Evolutionary conservation across 2,329 filamentous ascomycete species (phyloP), one percentile per base, ranked within the genome.

Genomic region (Colletotrichum brevisporum): DNA sequence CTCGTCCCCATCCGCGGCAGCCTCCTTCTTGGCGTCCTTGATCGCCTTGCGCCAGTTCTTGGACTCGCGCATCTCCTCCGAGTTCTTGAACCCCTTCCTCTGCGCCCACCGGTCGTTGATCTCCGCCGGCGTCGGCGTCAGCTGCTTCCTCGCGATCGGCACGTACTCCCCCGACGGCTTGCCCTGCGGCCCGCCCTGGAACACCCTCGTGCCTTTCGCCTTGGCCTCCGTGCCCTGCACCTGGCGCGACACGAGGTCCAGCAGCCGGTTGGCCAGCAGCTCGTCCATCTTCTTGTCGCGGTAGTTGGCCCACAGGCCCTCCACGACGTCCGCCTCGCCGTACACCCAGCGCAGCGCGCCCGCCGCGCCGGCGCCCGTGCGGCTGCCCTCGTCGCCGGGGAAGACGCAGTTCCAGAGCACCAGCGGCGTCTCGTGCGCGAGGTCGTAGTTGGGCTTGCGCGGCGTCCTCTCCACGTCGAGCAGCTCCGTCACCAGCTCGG

Each of bases 371-470:
- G 47, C 9, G 9, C 73, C 73, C 15, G 83, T 79, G 1, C 78
- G 76, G 45, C 54, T 66, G 54, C 81, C 79, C 15, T 77, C 74
- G 59, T 78, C 67, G 8, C 82, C 81, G 0, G 94, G 94, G 79
- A 98, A 99, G 41, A 97, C 86, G 80, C 95, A 98, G 81, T 98
- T 94, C 95, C 95, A 98, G 6, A 99, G 88, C 16, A 98, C 96
- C 9, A 99, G 87, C 2, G 96, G 95, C 27, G 91, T 89, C 78
- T 98, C 95, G 57, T 91, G 91, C 1, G 96, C 96, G 90, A 99
- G 97, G 76, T 92, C 89, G 81, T 98, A 99, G 70, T 88, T 89
- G 1, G 96, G 96, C 72, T 92, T 91, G n/a, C 89, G 83, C 2
- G 95, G 94, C 74, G 91, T 91, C 72, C 86, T 87, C 31, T 83